These are phyloP conservation scores for Spirogloea muscicola DNA, from an alignment of 139 green algal genomes.

Conservation along the genomic window DNA sequence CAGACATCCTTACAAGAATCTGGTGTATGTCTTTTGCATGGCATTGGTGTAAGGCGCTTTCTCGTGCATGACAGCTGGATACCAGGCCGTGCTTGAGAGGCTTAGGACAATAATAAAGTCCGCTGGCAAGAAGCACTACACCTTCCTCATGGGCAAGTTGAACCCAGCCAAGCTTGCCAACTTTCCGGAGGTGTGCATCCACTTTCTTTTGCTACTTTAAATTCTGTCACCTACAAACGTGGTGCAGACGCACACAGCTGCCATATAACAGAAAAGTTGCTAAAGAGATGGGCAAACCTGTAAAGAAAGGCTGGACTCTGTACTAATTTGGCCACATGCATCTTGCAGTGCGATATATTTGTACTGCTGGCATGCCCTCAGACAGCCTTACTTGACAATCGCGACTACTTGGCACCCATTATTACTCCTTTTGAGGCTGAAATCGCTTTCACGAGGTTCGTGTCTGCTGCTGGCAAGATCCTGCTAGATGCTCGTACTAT, in stretches of 20 bases:
- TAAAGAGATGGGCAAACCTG: not conserved
- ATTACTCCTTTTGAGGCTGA: slow-evolving; percentile 86
- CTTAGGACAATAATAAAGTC: slow-evolving; percentile 52
- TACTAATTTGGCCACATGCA: slow-evolving; percentile 34
- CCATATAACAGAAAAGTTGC: too few species aligned
- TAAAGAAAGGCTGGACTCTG: not conserved
- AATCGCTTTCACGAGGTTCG: slow-evolving; percentile 41
- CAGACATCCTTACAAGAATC: too few species aligned
- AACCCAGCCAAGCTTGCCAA: slow-evolving; percentile 94
- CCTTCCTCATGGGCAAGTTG: slow-evolving; percentile 76
- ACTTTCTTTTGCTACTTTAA: too few species aligned
- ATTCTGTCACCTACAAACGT: not conserved
- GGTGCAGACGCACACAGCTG: not conserved
- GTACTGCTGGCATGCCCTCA: slow-evolving; percentile 53
- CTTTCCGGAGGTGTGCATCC: slow-evolving; percentile 74
- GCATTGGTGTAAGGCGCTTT: too few species aligned
- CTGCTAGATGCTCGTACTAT: too few species aligned
- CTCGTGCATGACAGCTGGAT: too few species aligned
- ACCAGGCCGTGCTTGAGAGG: slow-evolving; percentile 56
- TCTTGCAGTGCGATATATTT: slow-evolving; percentile 54
- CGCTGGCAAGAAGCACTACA: slow-evolving; percentile 37
- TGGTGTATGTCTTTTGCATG: too few species aligned
- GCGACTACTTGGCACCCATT: slow-evolving; percentile 84
- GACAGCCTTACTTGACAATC: slow-evolving; percentile 75
- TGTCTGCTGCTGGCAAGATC: not conserved